These are phyloP conservation scores for Populus simonii DNA, from an alignment of 345 rosid species.

Conservation along the genomic window DNA sequence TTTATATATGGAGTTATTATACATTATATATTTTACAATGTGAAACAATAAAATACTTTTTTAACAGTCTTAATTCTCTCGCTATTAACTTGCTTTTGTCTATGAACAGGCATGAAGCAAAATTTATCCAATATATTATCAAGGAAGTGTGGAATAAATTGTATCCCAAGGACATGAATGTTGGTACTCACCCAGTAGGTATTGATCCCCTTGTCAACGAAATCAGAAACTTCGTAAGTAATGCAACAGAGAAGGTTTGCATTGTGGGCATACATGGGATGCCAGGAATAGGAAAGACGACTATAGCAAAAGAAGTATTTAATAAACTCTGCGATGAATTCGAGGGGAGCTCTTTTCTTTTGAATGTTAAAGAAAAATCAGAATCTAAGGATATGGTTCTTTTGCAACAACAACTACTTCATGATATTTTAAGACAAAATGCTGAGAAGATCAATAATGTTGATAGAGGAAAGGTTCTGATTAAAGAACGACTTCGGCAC, in stretches of 20 bases:
- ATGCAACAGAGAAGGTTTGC: neutral
- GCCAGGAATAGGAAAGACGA: no score
- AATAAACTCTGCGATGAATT: neutral
- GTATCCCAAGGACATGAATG: neutral
- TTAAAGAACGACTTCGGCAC: no score
- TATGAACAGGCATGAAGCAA: constrained; percentile 24
- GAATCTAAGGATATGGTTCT: neutral
- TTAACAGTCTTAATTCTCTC: neutral
- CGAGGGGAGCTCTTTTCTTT: neutral
- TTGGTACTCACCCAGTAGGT: neutral
- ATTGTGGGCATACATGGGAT: neutral
- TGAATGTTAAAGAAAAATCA: neutral
- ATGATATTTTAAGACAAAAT: no score
- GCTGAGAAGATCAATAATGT: no score
- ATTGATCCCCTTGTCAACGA: neutral
- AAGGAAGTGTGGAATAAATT: constrained; percentile 24
- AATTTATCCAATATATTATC: constrained; percentile 28
- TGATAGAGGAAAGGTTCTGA: no score
- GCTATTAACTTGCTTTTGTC: no score
- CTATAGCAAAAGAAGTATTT: neutral
- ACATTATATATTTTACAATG: no score
- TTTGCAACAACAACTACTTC: no score
- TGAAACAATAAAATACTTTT: no score
- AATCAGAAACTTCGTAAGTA: constrained; percentile 14
- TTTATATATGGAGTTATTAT: no score